Evolutionary conservation across 192 early-diverging fungal genomes (phyloP).

Genomic region (Neocallimastix lanati): DNA sequence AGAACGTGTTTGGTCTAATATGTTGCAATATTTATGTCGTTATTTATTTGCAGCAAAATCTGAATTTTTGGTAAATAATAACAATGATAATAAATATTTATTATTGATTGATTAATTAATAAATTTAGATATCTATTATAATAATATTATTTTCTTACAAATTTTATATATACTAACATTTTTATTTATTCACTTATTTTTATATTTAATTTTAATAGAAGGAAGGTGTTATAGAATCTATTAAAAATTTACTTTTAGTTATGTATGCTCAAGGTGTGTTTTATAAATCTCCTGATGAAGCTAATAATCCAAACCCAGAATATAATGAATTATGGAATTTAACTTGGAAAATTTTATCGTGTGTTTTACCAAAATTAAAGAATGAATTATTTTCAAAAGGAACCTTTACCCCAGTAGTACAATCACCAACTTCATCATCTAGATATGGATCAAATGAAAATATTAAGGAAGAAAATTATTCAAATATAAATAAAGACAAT

Average conservation of each 20-base stretch:
- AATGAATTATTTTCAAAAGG: conserved; percentile 28
- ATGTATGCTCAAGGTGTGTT: conserved; percentile 56
- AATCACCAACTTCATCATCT: neutral
- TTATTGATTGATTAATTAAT: too few relatives aligned
- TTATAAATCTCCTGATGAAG: conserved; percentile 5
- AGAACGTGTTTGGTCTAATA: conserved; percentile 35
- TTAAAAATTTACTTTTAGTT: conserved; percentile 70
- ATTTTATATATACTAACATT: too few relatives aligned
- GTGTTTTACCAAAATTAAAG: conserved; percentile 45
- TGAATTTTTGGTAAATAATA: conserved; percentile 44
- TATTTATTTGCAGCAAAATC: conserved; percentile 38
- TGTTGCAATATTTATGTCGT: conserved; percentile 43
- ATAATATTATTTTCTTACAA: too few relatives aligned
- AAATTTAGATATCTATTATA: too few relatives aligned
- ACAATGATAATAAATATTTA: too few relatives aligned
- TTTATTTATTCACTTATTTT: too few relatives aligned
- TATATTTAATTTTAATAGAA: too few relatives aligned
- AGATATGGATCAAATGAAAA: neutral
- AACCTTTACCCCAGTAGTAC: neutral
- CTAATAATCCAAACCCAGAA: conserved; percentile 3
- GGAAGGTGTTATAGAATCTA: conserved; percentile 52
- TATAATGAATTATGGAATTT: conserved; percentile 42
- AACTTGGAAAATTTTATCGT: conserved; percentile 47
- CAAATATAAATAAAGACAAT: too few relatives aligned
- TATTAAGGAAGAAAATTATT: neutral